Percentiles rank a stretch among this genome's conserved stretches.
Conservation (phyloP, 1,139 yeast genomes). For the Zygoascus meyerae region DNA sequence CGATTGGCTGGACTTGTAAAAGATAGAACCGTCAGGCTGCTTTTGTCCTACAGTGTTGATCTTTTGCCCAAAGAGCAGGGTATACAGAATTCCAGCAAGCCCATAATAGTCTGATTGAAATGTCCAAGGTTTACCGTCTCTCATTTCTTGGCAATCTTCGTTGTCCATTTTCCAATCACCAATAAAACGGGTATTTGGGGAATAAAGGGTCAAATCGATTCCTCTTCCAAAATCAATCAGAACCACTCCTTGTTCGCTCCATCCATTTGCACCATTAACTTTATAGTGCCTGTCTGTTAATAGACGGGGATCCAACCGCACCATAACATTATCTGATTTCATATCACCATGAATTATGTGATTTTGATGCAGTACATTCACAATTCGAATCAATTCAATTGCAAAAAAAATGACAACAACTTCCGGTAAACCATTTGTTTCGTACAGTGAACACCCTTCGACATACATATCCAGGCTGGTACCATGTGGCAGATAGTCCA, state of each 20-base stretch:
- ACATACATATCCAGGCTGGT: conserved; percentile 64
- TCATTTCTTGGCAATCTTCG: conserved; percentile 76
- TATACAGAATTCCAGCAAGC: conserved; percentile 67
- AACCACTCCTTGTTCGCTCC: conserved; percentile 54
- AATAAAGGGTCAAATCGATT: conserved; percentile 59
- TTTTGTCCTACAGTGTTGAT: conserved; percentile 41
- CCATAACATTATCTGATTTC: conserved; percentile 84
- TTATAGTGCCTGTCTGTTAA: conserved; percentile 24
- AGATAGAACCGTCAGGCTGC: conserved; percentile 2
- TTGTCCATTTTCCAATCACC: conserved; percentile 60
- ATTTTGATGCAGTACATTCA: conserved; percentile 57
- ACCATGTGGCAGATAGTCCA: conserved; percentile 70
- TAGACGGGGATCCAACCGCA: conserved; percentile 40
- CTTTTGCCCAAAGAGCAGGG: conserved; percentile 53
- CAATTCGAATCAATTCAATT: conserved; percentile 51
- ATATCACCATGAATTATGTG: conserved; percentile 81
- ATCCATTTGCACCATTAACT: conserved; percentile 39
- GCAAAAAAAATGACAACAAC: conserved; percentile 57
- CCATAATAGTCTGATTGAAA: conserved; percentile 86
- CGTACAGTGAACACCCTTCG: conserved; percentile 32
- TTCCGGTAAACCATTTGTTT: conserved; percentile 48
- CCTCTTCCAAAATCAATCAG: conserved; percentile 84
- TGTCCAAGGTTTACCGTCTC: conserved; percentile 59
- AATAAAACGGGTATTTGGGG: conserved; percentile 44
- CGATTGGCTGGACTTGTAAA: conserved; percentile 36